Evolutionary conservation across 2,329 filamentous ascomycete genomes (phyloP).

Genomic region (Alternaria brassicicola): DNA sequence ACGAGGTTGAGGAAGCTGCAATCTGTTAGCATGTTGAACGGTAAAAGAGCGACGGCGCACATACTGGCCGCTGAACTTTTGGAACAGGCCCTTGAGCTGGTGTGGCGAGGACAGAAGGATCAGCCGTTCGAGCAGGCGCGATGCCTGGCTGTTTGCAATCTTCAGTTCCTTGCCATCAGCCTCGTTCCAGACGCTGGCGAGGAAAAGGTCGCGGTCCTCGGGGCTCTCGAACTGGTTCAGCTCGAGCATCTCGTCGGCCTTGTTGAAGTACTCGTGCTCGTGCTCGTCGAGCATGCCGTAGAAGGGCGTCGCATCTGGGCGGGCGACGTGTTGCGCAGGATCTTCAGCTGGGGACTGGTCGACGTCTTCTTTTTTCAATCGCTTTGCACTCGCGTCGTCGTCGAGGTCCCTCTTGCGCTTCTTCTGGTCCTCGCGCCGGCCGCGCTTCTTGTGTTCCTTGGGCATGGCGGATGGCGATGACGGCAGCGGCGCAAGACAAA

Average conservation of each 20-base stretch:
- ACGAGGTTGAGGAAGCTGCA: slow-evolving; percentile 79
- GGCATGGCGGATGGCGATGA: slow-evolving; percentile 57
- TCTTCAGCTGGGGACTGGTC: slow-evolving; percentile 21
- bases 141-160: slow-evolving; percentile 93
- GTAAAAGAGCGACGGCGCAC: slow-evolving; percentile 29
- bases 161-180: slow-evolving; percentile 93
- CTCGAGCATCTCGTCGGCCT: slow-evolving; percentile 87
- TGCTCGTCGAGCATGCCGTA: slow-evolving; percentile 91
- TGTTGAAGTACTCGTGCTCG: slow-evolving; percentile 94
- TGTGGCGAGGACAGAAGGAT: slow-evolving; percentile 78
- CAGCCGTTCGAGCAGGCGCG: slow-evolving; percentile 86
- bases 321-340: slow-evolving; percentile 33
- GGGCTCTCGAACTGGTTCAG: slow-evolving; percentile 81
- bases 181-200: slow-evolving; percentile 85
- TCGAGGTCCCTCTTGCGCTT: slow-evolving; percentile 54
- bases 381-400: slow-evolving; percentile 47
- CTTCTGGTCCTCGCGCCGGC: slow-evolving; percentile 58
- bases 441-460: slow-evolving; percentile 64
- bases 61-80: slow-evolving; percentile 79
- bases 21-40: slow-evolving; percentile 16
- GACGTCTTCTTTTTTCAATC: slow-evolving; percentile 33
- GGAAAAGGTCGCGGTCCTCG: slow-evolving; percentile 62
- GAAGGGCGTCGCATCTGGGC: slow-evolving; percentile 70
- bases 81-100: slow-evolving; percentile 87
- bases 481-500: slow-evolving; percentile 20